phyloP scores from a whole-genome alignment of 805 yeast species.

The Blastobotrys terrestris region DNA sequence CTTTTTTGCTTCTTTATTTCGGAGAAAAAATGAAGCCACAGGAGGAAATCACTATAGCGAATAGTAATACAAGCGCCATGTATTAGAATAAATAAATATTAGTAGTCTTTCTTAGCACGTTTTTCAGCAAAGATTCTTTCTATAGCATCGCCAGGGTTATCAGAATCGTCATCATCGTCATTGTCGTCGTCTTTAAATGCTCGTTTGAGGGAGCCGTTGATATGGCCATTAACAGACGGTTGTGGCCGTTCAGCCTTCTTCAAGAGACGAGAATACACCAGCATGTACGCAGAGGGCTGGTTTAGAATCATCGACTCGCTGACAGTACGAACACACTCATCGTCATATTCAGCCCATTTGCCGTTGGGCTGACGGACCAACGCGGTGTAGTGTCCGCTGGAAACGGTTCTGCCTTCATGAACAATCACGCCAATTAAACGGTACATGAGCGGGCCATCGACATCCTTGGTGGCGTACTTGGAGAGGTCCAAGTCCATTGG shows the following conservation, averaged over 20 bases:
- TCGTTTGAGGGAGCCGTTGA: background rate
- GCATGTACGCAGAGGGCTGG: constrained; percentile 86
- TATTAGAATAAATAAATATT: background rate
- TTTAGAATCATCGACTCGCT: constrained; percentile 67
- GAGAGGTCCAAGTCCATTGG: constrained; percentile 72
- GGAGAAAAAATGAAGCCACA: background rate
- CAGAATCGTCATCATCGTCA: constrained; percentile 1
- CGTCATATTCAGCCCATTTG: constrained; percentile 90
- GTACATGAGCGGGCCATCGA: constrained; percentile 47
- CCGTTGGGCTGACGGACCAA: constrained; percentile 91
- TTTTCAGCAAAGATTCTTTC: constrained; percentile 24
- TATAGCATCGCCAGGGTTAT: constrained; percentile 19
- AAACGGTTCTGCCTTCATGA: constrained; percentile 89
- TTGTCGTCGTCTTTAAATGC: background rate
- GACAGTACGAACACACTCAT: constrained; percentile 73
- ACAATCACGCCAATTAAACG: constrained; percentile 78
- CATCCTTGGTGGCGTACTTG: constrained; percentile 36
- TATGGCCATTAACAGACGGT: background rate
- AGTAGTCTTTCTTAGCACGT: constrained; percentile 2
- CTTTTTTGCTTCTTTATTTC: too few species aligned
- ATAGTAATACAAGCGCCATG: background rate
- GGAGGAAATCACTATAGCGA: too few species aligned
- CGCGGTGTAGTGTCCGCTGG: constrained; percentile 89
- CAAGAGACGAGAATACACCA: constrained; percentile 62
- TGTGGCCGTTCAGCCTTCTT: constrained; percentile 6